These are phyloP conservation scores for Blastomyces emzantsi DNA, from an alignment of 2,329 filamentous ascomycete genomes.

Conservation along the genomic window DNA sequence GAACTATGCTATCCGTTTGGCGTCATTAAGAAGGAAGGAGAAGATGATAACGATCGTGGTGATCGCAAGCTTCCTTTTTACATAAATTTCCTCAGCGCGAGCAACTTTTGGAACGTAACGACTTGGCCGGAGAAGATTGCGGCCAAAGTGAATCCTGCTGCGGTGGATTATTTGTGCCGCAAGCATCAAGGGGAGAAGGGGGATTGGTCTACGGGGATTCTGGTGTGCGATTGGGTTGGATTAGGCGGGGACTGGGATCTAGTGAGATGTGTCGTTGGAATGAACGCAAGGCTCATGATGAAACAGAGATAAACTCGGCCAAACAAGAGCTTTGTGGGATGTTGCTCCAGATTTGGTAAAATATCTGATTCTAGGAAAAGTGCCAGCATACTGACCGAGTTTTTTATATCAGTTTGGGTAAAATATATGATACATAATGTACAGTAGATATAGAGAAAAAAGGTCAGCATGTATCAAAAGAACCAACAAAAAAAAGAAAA, in stretches of 20 bases:
- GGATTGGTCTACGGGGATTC: slow-evolving; percentile 72
- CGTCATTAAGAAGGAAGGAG: slow-evolving; percentile 15
- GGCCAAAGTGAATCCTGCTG: slow-evolving; percentile 72
- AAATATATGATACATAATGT: slow-evolving; percentile 13
- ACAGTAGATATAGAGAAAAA: slow-evolving; percentile 5
- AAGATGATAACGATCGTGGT: slow-evolving; percentile 27
- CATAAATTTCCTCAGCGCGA: slow-evolving; percentile 82
- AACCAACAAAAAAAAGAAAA: background rate
- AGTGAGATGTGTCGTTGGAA: slow-evolving; percentile 74
- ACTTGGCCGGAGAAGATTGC: slow-evolving; percentile 95
- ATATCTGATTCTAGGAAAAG: background rate
- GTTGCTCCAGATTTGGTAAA: background rate
- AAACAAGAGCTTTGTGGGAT: background rate
- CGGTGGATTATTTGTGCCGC: slow-evolving; percentile 50
- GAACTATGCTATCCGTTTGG: slow-evolving; percentile 39
- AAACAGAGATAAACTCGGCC: slow-evolving; percentile 17
- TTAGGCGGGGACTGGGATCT: slow-evolving; percentile 83
- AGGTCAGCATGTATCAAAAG: background rate
- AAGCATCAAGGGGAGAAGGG: slow-evolving; percentile 48
- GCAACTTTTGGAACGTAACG: slow-evolving; percentile 84
- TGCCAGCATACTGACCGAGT: background rate
- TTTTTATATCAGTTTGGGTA: background rate
- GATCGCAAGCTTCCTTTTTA: slow-evolving; percentile 56
- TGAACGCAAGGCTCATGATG: slow-evolving; percentile 61
- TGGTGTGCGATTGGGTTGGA: slow-evolving; percentile 93